phyloP scores from a whole-genome alignment of 331 rosid species.

The Quercus lobata region DNA sequence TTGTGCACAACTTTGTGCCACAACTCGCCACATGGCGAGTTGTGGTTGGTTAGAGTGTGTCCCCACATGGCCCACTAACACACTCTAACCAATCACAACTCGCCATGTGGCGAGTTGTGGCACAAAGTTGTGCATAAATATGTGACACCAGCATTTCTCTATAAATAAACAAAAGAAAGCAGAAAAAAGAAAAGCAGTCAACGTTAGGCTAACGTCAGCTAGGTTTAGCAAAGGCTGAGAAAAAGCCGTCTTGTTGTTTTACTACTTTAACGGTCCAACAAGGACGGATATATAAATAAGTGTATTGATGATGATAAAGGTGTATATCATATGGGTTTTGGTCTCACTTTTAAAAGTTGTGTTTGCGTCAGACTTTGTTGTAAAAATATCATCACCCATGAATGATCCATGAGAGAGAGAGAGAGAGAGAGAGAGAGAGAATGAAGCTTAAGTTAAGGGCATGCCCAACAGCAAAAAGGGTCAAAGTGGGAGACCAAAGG shows the following conservation, averaged over 20 bases:
- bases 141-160: no score
- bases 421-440: not conserved
- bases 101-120: no score
- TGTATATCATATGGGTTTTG: not conserved
- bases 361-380: constrained; percentile 56
- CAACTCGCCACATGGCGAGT: no score
- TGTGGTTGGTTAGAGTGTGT: no score
- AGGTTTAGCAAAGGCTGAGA: constrained; percentile 60
- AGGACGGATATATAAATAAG: not conserved
- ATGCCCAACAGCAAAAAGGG: constrained; percentile 24
- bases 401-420: constrained; percentile 26
- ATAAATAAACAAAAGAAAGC: not conserved
- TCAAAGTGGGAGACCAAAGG: constrained; percentile 28
- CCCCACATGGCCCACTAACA: no score
- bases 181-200: constrained; percentile 41
- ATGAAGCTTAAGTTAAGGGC: constrained; percentile 16
- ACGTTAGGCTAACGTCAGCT: constrained; percentile 60
- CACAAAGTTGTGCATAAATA: no score
- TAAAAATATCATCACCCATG: constrained; percentile 16
- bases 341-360: constrained; percentile 31
- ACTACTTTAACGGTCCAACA: constrained; percentile 54
- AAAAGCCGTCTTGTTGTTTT: constrained; percentile 64
- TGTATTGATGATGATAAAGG: constrained; percentile 11
- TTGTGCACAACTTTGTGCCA: no score
- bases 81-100: no score